Base-by-base conservation (phyloP, 371 early-diverging fungal genomes). In the Rhizopus stolonifer region DNA sequence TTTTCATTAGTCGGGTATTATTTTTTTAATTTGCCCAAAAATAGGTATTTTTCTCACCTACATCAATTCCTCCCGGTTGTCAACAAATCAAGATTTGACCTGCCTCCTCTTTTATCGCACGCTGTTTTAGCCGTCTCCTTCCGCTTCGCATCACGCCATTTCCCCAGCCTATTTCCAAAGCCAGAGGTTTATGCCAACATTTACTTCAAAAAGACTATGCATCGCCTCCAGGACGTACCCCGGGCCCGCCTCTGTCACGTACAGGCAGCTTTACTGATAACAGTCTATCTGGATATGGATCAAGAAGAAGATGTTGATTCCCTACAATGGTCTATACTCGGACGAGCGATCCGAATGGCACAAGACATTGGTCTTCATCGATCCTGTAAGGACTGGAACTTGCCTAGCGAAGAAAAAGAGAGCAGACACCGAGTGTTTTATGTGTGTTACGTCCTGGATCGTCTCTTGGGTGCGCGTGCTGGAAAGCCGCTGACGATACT, bases 281-380 rank as follows among this genome's bases (percentile, higher is more conserved):
- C 69, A 3, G 52, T 74, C 29, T 77, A 72, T 52, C 40, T 77
- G 34, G 78, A 77, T 49, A 58, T 74, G 60, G 78, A 72, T 17
- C n/a, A n/a, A n/a, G 69, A 69, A 18, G 58, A 50, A 8, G 72
- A 72, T 52, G 65, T 64, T 4, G 78, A 77, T 11, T 69, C 70
- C 10, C 48, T 69, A 14, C 78, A 77, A 52, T 85, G 83, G 83
- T 76, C 69, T 56, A 74, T 70, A 15, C 66, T 83, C 13, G 87
- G 87, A 11, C 74, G 67, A 51, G 85, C 87, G 4, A 84, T 79
- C 22, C 74, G 85, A 10, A 80, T 83, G 80, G 85, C 85, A 4
- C 83, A 85, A 56, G 87, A 87, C 52, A 39, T 87, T 42, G 87
- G 87, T 0, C 64, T 87, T 52, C 87, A 87, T 57, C 78, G 85